Base-by-base conservation (phyloP, 2,329 filamentous ascomycete species). In the Plenodomus lindquistii region DNA sequence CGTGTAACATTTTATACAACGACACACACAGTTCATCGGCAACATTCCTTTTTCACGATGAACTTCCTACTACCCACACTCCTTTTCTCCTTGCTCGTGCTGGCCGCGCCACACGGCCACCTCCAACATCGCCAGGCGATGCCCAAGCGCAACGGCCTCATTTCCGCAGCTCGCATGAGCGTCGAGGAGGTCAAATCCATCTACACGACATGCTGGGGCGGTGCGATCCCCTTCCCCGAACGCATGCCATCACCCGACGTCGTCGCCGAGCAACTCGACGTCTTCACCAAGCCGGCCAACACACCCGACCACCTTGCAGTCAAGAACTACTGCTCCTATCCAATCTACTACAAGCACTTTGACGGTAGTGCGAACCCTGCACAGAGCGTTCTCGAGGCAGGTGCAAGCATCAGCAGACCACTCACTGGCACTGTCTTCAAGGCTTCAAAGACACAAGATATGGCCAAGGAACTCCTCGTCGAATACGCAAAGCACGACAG, bases 301-400 rank as follows among this genome's bases (percentile, higher is more conserved):
- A 54, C 29, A 0, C 39, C 54, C 0, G 44, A 55, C 21, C 52
- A 48, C 1, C 40, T 60, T n/a, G 57, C 53, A 10, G 42, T 60
- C 15, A 37, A 54, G 27, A 60, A 59, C 42, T 62, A 57, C 50
- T 62, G 59, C 45, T 29, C 44, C 9, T 60, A 62, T 38, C 38
- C 52, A 15, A 50, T 60, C 19, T 44, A 45, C 37, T 50, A 54
- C 40, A 38, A 48, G 21, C 55, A 55, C 11, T 40, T 50, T 20
- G 24, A 48, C n/a, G 52, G 48, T 15, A 44, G 42, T 15, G 42
- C 21, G 1, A 34, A 37, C 5, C 37, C 38, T 8, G 50, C 45
- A 11, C 20, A 35, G 1, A 50, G 54, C 3, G 39, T 42, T 20
- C 36, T 60, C 15, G 16, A 42, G 1, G 53, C 51, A 3, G 48